These are phyloP conservation scores for Cutaneotrichosporon cutaneum DNA, from an alignment of 1,284 basidiomycete genomes.

Conservation along the genomic window DNA sequence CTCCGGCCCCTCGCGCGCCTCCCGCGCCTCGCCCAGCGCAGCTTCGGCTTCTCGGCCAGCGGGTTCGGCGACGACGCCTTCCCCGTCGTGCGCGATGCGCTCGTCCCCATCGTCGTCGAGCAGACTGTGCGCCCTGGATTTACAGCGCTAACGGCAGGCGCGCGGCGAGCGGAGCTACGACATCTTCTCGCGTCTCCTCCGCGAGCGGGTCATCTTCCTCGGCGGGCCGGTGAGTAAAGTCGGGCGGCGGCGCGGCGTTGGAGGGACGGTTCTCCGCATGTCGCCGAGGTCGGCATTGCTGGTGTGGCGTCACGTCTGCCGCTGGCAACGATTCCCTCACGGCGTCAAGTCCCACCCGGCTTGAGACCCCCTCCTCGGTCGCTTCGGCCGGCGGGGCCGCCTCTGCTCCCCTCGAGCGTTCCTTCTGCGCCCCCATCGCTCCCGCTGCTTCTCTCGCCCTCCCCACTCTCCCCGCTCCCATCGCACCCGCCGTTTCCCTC, in stretches of 20 bases:
- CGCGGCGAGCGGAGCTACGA: slow-evolving; percentile 91
- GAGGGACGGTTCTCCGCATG: too few species aligned
- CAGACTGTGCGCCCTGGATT: slow-evolving; percentile 61
- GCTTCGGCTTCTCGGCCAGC: slow-evolving; percentile 14
- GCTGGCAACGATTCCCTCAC: too few species aligned
- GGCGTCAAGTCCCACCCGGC: too few species aligned
- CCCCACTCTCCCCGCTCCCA: too few species aligned
- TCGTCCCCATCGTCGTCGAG: slow-evolving; percentile 89
- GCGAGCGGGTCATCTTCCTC: slow-evolving; percentile 90
- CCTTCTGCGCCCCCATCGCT: too few species aligned
- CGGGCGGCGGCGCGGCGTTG: too few species aligned
- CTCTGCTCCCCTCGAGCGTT: too few species aligned
- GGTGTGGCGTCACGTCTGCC: too few species aligned
- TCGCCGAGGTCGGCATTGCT: too few species aligned
- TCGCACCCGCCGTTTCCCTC: neutral
- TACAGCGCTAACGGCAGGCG: slow-evolving; percentile 63
- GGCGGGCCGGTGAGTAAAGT: slow-evolving; percentile 56
- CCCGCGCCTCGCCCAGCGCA: neutral
- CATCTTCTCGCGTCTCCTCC: slow-evolving; percentile 83
- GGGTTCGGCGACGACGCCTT: slow-evolving; percentile 9
- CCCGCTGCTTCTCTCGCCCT: neutral
- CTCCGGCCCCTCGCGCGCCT: neutral
- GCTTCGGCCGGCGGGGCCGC: too few species aligned
- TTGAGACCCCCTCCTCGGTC: too few species aligned
- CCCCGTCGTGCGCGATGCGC: slow-evolving; percentile 43